These are phyloP conservation scores for Picea sitchensis DNA, from an alignment of 75 land plant species.

Conservation along the genomic window DNA sequence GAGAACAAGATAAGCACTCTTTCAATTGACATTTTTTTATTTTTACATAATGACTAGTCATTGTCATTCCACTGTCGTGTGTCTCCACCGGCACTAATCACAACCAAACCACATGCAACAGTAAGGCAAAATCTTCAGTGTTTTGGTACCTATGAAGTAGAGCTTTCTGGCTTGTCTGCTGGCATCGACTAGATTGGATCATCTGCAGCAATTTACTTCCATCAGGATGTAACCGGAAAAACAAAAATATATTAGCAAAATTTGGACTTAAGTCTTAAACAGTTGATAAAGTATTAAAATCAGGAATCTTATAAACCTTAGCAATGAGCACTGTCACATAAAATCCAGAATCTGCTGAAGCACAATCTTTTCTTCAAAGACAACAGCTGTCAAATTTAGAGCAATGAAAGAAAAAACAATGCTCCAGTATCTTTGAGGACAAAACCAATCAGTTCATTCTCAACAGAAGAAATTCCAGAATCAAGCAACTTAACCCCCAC, in stretches of 20 bases:
- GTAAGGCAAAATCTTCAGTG: background rate
- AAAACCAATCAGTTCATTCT: too few species aligned
- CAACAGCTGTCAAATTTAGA: too few species aligned
- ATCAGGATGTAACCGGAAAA: background rate
- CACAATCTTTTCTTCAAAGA: too few species aligned
- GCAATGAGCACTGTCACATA: too few species aligned
- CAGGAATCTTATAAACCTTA: too few species aligned
- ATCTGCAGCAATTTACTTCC: conserved; percentile 7
- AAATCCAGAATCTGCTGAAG: too few species aligned
- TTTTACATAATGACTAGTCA: conserved; percentile 11
- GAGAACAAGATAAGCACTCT: conserved; percentile 57
- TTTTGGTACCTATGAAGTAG: background rate
- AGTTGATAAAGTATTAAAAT: too few species aligned
- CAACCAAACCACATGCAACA: conserved; percentile 1
- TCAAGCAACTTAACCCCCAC: too few species aligned
- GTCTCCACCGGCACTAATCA: conserved; percentile 3
- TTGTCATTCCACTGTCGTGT: conserved; percentile 1
- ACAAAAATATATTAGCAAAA: background rate
- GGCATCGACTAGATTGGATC: background rate
- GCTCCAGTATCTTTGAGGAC: too few species aligned
- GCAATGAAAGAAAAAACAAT: too few species aligned
- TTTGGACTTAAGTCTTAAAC: too few species aligned
- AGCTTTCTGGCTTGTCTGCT: background rate
- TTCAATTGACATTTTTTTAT: conserved; percentile 1
- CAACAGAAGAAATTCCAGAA: too few species aligned